phyloP scores from a whole-genome alignment of 139 green algal species.

The Yamagishiella unicocca region DNA sequence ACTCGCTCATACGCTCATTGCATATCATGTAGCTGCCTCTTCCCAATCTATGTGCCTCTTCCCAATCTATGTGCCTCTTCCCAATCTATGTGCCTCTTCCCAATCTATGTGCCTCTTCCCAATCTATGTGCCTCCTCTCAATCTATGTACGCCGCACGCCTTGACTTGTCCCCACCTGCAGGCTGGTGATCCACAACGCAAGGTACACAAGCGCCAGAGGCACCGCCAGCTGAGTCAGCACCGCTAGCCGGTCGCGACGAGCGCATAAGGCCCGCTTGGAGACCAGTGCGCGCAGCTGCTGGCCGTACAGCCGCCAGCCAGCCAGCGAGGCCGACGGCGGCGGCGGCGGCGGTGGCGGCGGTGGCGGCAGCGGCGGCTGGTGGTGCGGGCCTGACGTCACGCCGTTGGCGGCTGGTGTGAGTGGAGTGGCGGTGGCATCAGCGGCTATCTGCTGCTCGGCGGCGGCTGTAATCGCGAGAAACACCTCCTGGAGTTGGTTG shows the following conservation, averaged over 20 bases:
- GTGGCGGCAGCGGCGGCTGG: background rate
- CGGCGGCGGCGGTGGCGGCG: background rate
- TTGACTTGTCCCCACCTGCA: slow-evolving; percentile 66
- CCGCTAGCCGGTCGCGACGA: slow-evolving; percentile 66
- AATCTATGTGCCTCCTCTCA: no score
- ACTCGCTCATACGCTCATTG: no score
- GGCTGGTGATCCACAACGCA: slow-evolving; percentile 45
- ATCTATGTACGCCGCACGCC: no score
- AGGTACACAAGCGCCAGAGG: slow-evolving; percentile 62
- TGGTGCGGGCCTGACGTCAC: background rate
- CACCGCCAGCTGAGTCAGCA: slow-evolving; percentile 71
- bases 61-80: no score
- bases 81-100: no score
- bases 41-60: no score
- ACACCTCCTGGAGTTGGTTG: slow-evolving; percentile 38
- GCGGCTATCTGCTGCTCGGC: background rate
- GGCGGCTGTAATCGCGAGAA: slow-evolving; percentile 49
- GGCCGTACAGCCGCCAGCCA: slow-evolving; percentile 58
- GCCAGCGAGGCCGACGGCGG: background rate
- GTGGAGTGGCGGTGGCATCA: background rate
- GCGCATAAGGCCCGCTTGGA: slow-evolving; percentile 76
- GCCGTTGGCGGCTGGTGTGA: background rate
- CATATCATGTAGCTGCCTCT: no score
- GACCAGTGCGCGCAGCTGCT: slow-evolving; percentile 76
- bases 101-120: no score